Base-by-base conservation (phyloP, 202 grass and related monocot species). In the Setaria viridis region DNA sequence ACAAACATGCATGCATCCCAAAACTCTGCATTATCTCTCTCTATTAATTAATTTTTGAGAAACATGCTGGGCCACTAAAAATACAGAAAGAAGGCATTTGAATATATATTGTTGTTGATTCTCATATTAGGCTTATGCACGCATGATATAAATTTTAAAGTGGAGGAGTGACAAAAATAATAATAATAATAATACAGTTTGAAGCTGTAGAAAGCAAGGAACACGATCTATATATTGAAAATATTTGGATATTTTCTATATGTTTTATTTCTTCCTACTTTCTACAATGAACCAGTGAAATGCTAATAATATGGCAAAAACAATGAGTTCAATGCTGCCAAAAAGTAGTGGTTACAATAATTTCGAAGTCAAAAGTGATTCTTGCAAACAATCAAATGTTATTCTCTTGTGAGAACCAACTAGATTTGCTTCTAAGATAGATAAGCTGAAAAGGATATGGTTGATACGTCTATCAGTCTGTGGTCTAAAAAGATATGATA, bases 391-490 rank as follows among this genome's bases (percentile, higher is more conserved):
- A 87, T 58, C 37, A 81, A 76, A 56, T 33, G 37, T 74, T 14
- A 41, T 60, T 49, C 54, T 70, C 67, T 65, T 17, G 25, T 70
- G 47, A 76, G 68, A 75, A 81, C 55, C 49, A 76, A 49, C 45
- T 71, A 71, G 70, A 88, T 91, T 76, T 72, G 48, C 55, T 77
- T 88, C 70, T 65, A 81, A 35, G 35, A 63, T 84, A 80, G 56
- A 63, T 34, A 84, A 75, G 80, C 35, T 16, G 1, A 72, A 84
- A 87, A 78, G 72, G 63, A 64, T 63, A 63, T 20, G 11, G 34
- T 56, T 30, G 70, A 76, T 80, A 46, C 45, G 54, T 56, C 15
- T 37, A 70, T 25, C 25, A 25, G 25, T 25, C 25, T 25, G 25
- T 17, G 35, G 67, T 80, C 69, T 54, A 84, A 37, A 76, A 63